These are phyloP conservation scores for Eucommia ulmoides DNA, from an alignment of 257 asterid genomes.

Conservation along the genomic window DNA sequence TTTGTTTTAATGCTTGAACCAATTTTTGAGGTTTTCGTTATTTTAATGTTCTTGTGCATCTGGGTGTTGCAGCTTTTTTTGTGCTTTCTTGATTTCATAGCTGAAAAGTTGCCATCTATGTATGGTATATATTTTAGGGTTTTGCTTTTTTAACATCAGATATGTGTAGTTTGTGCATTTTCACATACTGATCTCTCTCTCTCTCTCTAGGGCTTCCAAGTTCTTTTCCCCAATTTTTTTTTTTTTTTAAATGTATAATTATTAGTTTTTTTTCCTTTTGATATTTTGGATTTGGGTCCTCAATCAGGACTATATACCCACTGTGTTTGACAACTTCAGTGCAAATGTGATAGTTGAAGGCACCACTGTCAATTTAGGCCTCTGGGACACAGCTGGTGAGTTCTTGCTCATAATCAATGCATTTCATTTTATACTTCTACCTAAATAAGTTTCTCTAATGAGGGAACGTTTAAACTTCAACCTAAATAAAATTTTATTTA, in stretches of 20 bases:
- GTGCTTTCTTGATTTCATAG: conserved; percentile 5
- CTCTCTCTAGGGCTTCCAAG: conserved; percentile 2
- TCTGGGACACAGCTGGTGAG: conserved; percentile 95
- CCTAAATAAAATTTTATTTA: no score
- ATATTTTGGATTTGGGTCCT: conserved; percentile 13
- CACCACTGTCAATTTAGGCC: conserved; percentile 82
- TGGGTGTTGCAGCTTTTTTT: conserved; percentile 28
- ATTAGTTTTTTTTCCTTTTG: no score
- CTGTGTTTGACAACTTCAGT: conserved; percentile 92
- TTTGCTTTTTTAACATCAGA: conserved; percentile 18
- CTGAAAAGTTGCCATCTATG: conserved; percentile 17
- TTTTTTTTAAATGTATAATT: no score
- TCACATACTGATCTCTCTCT: no score
- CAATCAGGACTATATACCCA: conserved; percentile 74
- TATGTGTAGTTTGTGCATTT: no score
- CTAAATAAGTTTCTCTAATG: no score
- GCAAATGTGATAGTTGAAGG: conserved; percentile 97
- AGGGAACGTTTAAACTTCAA: no score
- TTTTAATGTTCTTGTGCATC: conserved; percentile 2
- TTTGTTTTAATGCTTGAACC: no score
- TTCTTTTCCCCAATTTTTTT: no score
- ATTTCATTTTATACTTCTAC: no score
- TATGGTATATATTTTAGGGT: conserved; percentile 11
- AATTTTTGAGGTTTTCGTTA: no score
- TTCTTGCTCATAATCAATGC: no score